These are phyloP conservation scores for Funneliformis geosporum DNA, from an alignment of 192 early-diverging fungal species.

Conservation along the genomic window DNA sequence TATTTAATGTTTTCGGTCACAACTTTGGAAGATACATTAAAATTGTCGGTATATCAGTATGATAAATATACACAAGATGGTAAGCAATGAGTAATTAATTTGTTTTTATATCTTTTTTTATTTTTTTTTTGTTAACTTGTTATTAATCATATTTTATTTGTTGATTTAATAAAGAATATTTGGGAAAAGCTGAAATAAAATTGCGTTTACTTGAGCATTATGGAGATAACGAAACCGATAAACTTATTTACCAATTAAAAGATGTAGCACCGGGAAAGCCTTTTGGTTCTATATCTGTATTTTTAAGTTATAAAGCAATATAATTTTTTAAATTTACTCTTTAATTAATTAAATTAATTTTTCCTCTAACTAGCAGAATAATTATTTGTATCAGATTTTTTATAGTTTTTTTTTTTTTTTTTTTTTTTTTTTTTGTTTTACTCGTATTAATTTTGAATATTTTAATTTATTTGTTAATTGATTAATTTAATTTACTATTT, in stretches of 20 bases:
- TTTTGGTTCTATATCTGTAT: slow-evolving; percentile 8
- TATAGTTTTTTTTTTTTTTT: too few relatives aligned
- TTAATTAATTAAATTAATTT: not conserved
- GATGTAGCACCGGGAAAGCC: slow-evolving; percentile 13
- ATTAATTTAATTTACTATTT: too few relatives aligned
- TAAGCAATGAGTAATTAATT: not conserved
- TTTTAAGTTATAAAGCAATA: slow-evolving; percentile 23
- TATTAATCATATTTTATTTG: not conserved
- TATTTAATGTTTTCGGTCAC: slow-evolving; percentile 22
- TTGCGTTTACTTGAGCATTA: slow-evolving; percentile 12
- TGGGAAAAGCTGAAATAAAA: slow-evolving; percentile 24
- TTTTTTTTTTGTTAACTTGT: not conserved
- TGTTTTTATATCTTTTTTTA: not conserved
- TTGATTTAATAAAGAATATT: slow-evolving; percentile 22
- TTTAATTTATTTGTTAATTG: too few relatives aligned
- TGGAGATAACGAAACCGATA: slow-evolving; percentile 17
- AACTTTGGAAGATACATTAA: slow-evolving; percentile 30
- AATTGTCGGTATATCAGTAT: slow-evolving; percentile 23
- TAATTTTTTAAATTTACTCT: not conserved
- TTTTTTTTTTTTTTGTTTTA: too few relatives aligned
- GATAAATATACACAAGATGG: slow-evolving; percentile 26
- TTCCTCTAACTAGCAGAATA: too few relatives aligned
- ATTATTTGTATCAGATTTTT: too few relatives aligned
- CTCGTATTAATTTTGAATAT: too few relatives aligned
- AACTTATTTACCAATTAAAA: slow-evolving; percentile 11